These are phyloP conservation scores for Wakefieldia striispora DNA, from an alignment of 768 basidiomycete species.

Conservation along the genomic window DNA sequence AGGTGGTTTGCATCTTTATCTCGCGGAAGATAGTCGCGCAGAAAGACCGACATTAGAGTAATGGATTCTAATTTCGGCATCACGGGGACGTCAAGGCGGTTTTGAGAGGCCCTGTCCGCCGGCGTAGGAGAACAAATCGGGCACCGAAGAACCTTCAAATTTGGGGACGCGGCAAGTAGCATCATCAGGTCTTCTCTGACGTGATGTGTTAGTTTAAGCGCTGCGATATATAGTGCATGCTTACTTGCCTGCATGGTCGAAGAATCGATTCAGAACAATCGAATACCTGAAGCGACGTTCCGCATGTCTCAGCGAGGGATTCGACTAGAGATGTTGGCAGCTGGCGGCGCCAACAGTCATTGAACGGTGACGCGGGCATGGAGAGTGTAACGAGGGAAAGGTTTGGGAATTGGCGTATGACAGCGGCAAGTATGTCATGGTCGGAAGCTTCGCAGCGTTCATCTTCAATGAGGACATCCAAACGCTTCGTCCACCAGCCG, in stretches of 20 bases:
- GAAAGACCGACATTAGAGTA: constrained; percentile 26
- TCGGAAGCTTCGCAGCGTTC: constrained; percentile 26
- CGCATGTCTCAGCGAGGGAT: constrained; percentile 27
- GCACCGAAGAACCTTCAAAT: constrained; percentile 28
- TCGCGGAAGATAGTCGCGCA: constrained; percentile 30
- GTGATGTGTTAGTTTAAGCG: not conserved
- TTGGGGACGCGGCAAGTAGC: constrained; percentile 23
- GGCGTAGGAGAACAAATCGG: constrained; percentile 28
- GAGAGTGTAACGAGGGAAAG: constrained; percentile 24
- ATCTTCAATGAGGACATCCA: constrained; percentile 25
- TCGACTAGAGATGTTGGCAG: constrained; percentile 20
- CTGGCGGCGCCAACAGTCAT: constrained; percentile 27
- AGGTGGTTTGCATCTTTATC: constrained; percentile 27
- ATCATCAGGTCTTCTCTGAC: constrained; percentile 29
- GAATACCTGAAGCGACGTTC: constrained; percentile 24
- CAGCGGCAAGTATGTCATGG: constrained; percentile 20
- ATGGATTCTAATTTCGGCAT: constrained; percentile 28
- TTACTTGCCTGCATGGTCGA: constrained; percentile 28
- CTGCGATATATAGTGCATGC: not conserved
- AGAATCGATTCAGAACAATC: constrained; percentile 31
- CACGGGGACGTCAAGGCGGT: constrained; percentile 22
- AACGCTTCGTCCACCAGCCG: constrained; percentile 29
- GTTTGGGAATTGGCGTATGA: constrained; percentile 27
- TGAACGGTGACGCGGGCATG: constrained; percentile 24
- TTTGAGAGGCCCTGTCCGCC: constrained; percentile 16